Percentiles rank a stretch among this genome's conserved stretches.
Conservation (phyloP, 495 filamentous ascomycete genomes). For the Xanthoparmelia taractica region DNA sequence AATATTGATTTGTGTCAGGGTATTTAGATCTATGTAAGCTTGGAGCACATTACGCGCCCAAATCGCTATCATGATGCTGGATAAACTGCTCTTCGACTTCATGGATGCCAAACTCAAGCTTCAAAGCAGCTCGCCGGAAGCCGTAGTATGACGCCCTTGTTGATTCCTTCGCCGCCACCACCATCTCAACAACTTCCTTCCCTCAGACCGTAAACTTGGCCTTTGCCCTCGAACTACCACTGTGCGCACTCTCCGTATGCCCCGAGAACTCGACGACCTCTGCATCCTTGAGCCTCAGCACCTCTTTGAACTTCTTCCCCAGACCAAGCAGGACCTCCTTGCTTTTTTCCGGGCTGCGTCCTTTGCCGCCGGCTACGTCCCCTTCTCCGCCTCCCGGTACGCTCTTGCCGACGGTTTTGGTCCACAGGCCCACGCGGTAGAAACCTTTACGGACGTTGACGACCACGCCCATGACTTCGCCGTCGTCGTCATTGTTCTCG, state of each 20-base stretch:
- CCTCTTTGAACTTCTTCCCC: slow-evolving; percentile 82
- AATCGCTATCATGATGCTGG: neutral
- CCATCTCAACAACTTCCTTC: neutral
- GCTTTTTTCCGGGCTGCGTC: slow-evolving; percentile 66
- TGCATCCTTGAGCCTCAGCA: slow-evolving; percentile 62
- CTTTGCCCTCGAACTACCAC: slow-evolving; percentile 88
- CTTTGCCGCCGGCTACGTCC: slow-evolving; percentile 58
- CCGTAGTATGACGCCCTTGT: neutral
- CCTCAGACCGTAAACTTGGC: slow-evolving; percentile 79
- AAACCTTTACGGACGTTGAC: slow-evolving; percentile 98
- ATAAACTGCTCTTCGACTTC: neutral
- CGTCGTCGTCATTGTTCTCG: slow-evolving; percentile 78
- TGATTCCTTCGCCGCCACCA: neutral
- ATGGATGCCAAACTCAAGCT: neutral
- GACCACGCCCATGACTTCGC: slow-evolving; percentile 97
- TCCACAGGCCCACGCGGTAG: slow-evolving; percentile 93
- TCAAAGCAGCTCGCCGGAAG: neutral
- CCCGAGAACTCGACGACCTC: slow-evolving; percentile 91
- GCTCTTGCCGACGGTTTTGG: slow-evolving; percentile 78
- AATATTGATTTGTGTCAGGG: too few species aligned
- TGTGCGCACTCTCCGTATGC: slow-evolving; percentile 87
- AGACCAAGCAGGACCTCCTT: slow-evolving; percentile 75
- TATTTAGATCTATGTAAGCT: neutral
- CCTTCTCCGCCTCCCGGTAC: slow-evolving; percentile 66
- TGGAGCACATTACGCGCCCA: neutral